Base-by-base conservation (phyloP, 495 filamentous ascomycete genomes). In the Physcia stellaris region DNA sequence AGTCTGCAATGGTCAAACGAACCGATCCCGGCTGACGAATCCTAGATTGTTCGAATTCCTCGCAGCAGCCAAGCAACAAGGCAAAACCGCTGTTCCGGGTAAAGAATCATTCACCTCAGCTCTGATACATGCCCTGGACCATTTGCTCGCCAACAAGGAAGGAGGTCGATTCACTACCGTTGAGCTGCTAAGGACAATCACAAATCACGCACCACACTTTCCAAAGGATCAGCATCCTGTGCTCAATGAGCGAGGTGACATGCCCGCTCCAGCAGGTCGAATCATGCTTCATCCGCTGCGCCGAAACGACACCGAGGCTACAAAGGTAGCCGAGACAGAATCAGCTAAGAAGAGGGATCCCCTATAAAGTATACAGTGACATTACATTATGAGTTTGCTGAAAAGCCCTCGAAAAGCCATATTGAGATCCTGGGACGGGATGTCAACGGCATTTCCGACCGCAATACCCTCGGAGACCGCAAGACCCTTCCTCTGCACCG, bases 231-330 rank as follows among this genome's bases (percentile, higher is more conserved):
- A 51, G 18, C 31, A 1, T 3, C 37, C 48, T 0, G 12, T 37
- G 17, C 22, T 51, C 2, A 31, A 18, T 4, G 12, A 47, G 11
- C 40, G 44, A 4, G 10, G 30, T 9, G n/a, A 35, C 3, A 24
- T 26, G 4, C 11, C 21, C 4, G 7, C 5, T 10, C 10, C 10
- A 6, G 24, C 22, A 0, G 48, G 44, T 5, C 48, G 40, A 4
- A 51, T 51, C 17, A 44, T 47, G 27, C 43, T 51, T 6, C 43
- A 47, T 9, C 48, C 43, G n/a, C 39, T 50, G 6, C 19, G 31
- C 10, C 2, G n/a, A 10, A 28, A 16, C 32, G 35, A 41, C 13
- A 3, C 2, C 9, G 17, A 34, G 21, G 16, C 4, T 13, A 12
- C 35, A 26, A 5, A 13, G 17, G 13, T 13, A 16, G n/a, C 16